phyloP scores from a whole-genome alignment of 106 monocot genomes.

The Platanthera guangdongensis region DNA sequence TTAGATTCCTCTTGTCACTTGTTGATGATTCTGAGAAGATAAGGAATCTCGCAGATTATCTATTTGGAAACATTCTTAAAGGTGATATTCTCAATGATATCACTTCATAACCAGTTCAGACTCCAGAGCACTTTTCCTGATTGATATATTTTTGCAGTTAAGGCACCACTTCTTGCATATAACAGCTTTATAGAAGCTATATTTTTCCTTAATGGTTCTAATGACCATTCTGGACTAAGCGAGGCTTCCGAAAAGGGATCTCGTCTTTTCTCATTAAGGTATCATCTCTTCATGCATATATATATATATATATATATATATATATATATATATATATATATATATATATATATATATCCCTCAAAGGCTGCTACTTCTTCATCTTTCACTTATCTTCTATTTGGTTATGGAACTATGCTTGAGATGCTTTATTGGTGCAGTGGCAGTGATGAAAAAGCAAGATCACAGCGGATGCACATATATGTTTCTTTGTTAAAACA shows the following conservation, averaged over 20 bases:
- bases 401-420: background rate
- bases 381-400: background rate
- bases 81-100: constrained; percentile 21
- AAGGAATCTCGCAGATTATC: constrained; percentile 69
- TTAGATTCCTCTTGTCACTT: constrained; percentile 69
- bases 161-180: constrained; percentile 97
- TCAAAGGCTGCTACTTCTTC: background rate
- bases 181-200: constrained; percentile 98
- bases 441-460: constrained; percentile 68
- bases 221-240: constrained; percentile 41
- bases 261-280: constrained; percentile 73
- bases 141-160: constrained; percentile 43
- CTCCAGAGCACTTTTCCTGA: background rate
- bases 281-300: background rate
- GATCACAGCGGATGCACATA: constrained; percentile 80
- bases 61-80: constrained; percentile 82
- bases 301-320: too few species aligned
- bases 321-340: background rate
- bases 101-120: background rate
- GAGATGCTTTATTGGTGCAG: constrained; percentile 27
- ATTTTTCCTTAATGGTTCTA: constrained; percentile 78
- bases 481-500: constrained; percentile 89
- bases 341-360: background rate
- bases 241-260: constrained; percentile 33
- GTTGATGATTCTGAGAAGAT: constrained; percentile 98